A percentile compares a stretch with the other conserved stretches of the same genome.
Conservation (phyloP, 768 basidiomycete genomes). For the Auricularia heimuer region DNA sequence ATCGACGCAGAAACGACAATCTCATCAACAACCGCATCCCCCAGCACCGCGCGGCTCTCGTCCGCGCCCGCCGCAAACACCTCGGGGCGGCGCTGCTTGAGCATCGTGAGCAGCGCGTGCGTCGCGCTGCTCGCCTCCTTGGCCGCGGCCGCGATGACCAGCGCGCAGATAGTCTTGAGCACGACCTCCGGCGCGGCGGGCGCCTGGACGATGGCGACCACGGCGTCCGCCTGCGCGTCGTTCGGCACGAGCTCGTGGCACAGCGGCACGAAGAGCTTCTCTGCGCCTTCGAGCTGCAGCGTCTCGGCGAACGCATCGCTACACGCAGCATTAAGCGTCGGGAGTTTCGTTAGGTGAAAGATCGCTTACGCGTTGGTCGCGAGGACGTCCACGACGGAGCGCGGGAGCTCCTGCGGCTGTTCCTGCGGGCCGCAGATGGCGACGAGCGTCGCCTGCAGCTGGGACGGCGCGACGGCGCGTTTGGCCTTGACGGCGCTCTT, state of each 20-base stretch:
- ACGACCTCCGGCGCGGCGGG: slow-evolving; percentile 3
- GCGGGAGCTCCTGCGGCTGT: slow-evolving; percentile 37
- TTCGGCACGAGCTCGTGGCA: slow-evolving; percentile 9
- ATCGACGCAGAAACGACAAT: slow-evolving; percentile 50
- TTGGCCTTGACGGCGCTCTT: slow-evolving; percentile 34
- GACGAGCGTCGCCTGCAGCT: slow-evolving; percentile 56
- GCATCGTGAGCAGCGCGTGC: slow-evolving; percentile 33
- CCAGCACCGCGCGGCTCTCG: slow-evolving; percentile 20
- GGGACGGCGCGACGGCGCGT: slow-evolving; percentile 38
- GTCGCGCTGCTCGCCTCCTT: not conserved
- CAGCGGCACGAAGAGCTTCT: slow-evolving; percentile 37
- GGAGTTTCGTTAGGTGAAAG: slow-evolving; percentile 25
- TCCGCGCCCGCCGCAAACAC: slow-evolving; percentile 36
- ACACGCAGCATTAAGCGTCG: not conserved
- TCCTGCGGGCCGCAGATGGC: slow-evolving; percentile 58
- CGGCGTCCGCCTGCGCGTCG: slow-evolving; percentile 5
- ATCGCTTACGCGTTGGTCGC: slow-evolving; percentile 32
- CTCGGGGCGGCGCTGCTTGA: slow-evolving; percentile 58
- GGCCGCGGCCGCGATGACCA: not conserved
- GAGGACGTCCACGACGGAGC: slow-evolving; percentile 19
- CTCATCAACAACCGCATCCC: slow-evolving; percentile 37
- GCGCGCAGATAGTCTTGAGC: not conserved
- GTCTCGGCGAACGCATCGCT: slow-evolving; percentile 24
- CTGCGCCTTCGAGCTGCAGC: slow-evolving; percentile 39
- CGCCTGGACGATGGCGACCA: not conserved